These are phyloP conservation scores for Iris macrosiphon DNA, from an alignment of 106 monocot genomes.

Conservation along the genomic window DNA sequence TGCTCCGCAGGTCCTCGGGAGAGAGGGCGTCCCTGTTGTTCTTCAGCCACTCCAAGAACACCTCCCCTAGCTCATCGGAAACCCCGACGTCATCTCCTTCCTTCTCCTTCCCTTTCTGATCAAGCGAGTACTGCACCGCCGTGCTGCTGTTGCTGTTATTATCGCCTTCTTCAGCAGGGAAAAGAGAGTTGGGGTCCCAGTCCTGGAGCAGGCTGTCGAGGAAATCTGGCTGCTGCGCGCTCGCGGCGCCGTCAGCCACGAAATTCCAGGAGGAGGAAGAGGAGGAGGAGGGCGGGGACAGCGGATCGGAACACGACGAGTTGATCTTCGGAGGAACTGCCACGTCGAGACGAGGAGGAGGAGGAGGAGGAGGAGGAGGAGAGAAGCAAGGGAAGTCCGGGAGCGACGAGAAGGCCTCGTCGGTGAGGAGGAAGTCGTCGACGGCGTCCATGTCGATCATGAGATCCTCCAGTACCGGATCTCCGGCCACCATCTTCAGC, in stretches of 20 bases:
- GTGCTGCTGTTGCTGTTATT: too few species aligned
- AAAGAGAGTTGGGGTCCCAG: conserved; percentile 20
- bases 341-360: conserved; percentile 15
- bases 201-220: not conserved
- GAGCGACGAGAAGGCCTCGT: conserved; percentile 62
- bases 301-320: conserved; percentile 28
- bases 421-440: conserved; percentile 50
- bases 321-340: too few species aligned
- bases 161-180: conserved; percentile 12
- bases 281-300: conserved; percentile 17
- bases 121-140: too few species aligned
- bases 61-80: conserved; percentile 30
- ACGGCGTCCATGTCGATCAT: conserved; percentile 22
- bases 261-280: conserved; percentile 36
- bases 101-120: not conserved
- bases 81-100: not conserved
- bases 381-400: conserved; percentile 70
- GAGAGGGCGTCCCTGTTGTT: conserved; percentile 75
- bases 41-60: conserved; percentile 90
- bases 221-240: conserved; percentile 14
- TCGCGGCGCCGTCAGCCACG: conserved; percentile 1
- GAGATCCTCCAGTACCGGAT: not conserved
- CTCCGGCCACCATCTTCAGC: not conserved
- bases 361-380: conserved; percentile 37
- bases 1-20: conserved; percentile 67